Conservation (phyloP, 352 stramenopile genomes). For the Phytopythium helicoides region DNA sequence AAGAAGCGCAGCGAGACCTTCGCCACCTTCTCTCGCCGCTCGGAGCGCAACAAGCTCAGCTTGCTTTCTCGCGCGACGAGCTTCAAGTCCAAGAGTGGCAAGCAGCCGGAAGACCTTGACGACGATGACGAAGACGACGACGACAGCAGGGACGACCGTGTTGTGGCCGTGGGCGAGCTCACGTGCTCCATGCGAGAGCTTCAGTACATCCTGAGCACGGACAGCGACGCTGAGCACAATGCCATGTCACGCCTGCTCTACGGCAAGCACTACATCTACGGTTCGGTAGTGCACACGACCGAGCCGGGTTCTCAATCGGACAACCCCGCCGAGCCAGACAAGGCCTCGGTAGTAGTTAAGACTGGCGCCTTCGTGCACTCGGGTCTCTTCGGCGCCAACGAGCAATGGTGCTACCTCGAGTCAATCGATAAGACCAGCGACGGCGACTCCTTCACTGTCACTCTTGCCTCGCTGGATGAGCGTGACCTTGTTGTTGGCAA, state of each 20-base stretch:
- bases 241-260: constrained; percentile 22
- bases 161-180: constrained; percentile 4
- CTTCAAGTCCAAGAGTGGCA: background rate
- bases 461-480: constrained; percentile 13
- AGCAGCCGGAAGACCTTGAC: background rate
- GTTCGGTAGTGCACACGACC: constrained; percentile 16
- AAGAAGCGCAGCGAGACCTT: constrained; percentile 2
- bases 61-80: background rate
- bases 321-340: constrained; percentile 5
- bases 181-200: constrained; percentile 5
- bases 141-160: background rate
- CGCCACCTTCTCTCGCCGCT: constrained; percentile 3
- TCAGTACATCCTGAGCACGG: constrained; percentile 12
- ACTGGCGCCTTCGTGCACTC: constrained; percentile 24
- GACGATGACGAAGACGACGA: background rate
- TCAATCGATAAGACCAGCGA: constrained; percentile 14
- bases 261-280: constrained; percentile 20
- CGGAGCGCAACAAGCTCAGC: constrained; percentile 5
- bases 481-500: constrained; percentile 15
- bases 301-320: background rate
- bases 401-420: constrained; percentile 33
- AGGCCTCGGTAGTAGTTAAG: constrained; percentile 14
- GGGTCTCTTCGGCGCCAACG: constrained; percentile 14
- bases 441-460: constrained; percentile 25
- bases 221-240: constrained; percentile 21